Evolutionary conservation across 495 filamentous ascomycete species (phyloP), one percentile per base, ranked within the genome.

Genomic region (Oidiodendron maius): DNA sequence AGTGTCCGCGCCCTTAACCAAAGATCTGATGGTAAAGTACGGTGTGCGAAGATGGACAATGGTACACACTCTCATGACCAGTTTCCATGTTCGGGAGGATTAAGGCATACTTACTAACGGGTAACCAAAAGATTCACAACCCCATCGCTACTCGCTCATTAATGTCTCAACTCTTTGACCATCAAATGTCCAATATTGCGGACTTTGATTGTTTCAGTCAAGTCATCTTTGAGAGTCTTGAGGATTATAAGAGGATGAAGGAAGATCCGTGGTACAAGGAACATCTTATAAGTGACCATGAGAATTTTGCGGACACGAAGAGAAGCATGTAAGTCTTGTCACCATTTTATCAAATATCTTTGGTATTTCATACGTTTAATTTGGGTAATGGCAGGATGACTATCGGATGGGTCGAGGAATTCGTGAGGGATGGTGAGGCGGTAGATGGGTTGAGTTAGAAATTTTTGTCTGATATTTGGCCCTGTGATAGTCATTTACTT

Each of bases 281-380:
- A 56, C 48, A 66, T 44, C 36, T 71, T 8, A 40, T 60, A 10
- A 52, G 53, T 18, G 71, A 75, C 48, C 70, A 74, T 54, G 66
- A 67, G 49, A 68, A 66, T 13, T 74, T 74, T 61, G 71, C 71
- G 15, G 71, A 72, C 61, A 71, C 64, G 12, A 67, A 62, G 48
- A 58, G 52, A 42, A 71, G 65, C 49, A 53, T 44, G 68, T 52
- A 58, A 43, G 56, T 57, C 3, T n/a, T n/a, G n/a, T n/a, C n/a
- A n/a, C n/a, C n/a, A n/a, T 34, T 8, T 28, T 9, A 11, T 30
- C 22, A n/a, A n/a, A n/a, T n/a, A n/a, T 12, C 18, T 13, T 30
- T 30, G 4, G n/a, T 20, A 15, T 4, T 28, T 44, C 22, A 10
- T 22, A 22, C 5, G 4, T 20, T 20, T 20, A 12, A n/a, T 18